Base-by-base conservation (phyloP, 2,329 filamentous ascomycete genomes). In the Xylariaceae sp. region DNA sequence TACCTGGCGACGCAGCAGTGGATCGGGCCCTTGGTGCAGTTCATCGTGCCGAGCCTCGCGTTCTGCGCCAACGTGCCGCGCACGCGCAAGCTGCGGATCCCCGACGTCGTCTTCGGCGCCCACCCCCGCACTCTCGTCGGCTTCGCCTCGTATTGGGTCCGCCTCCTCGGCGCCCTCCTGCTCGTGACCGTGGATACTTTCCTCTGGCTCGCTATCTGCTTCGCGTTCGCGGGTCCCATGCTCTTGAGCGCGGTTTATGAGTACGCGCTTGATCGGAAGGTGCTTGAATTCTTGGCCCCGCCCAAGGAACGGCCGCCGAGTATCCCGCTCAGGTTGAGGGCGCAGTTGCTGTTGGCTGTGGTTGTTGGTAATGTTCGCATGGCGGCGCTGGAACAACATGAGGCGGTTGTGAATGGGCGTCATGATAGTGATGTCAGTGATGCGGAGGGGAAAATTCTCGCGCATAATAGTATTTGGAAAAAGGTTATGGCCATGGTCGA, bases 91-190 rank as follows among this genome's bases (percentile, higher is more conserved):
- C 56, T 74, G 16, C 63, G 60, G 3, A 67, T 74, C 20, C 65
- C 67, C 1, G 61, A 77, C 48, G 71, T 76, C 57, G 78, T 81
- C 2, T 76, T 90, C 50, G 87, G 88, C 71, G 80, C 82, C 0
- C 86, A 88, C 64, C 80, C 86, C 0, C 81, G 83, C 50, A 89
- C 67, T 6, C 44, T 71, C 7, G 60, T 69, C n/a, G 68, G 71
- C 42, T 50, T 71, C 2, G 47, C 57, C 26, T 65, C 63, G 20
- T 71, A 70, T 47, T 67, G 63, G 64, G 37, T 67, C 14, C 60
- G 67, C 2, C 62, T 71, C 19, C 48, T 66, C 1, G 65, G 63
- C 14, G 69, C 66, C 0, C 43, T 68, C 29, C 12, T 65, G 10
- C 51, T 70, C 12, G 58, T 66, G 45, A 54, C 62, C 2, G 44